Base-by-base conservation (phyloP, 2,329 filamentous ascomycete genomes). In the Coniochaeta ligniaria region DNA sequence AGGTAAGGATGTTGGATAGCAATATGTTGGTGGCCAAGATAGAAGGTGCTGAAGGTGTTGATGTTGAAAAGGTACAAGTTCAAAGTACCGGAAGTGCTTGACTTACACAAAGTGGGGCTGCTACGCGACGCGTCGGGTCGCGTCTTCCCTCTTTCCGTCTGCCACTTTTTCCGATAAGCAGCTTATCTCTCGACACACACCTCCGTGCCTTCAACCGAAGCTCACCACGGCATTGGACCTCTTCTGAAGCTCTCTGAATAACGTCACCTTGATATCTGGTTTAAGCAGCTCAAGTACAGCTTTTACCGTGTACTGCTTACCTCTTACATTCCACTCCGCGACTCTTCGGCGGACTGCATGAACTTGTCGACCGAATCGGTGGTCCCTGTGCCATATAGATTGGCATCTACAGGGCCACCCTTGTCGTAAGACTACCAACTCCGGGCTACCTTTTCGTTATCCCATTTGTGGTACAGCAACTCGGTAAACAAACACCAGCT, bases 321-420 rank as follows among this genome's bases (percentile, higher is more conserved):
- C 20, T 47, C 38, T 3, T n/a, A n/a, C n/a, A n/a, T n/a, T n/a
- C n/a, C n/a, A n/a, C n/a, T n/a, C n/a, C n/a, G n/a, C n/a, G n/a
- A n/a, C n/a, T n/a, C n/a, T n/a, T n/a, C n/a, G n/a, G 68, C 43
- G 8, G 68, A 38, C 60, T 57, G 54, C 66, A 64, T 62, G 61
- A 64, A 54, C 43, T 36, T 56, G 45, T 63, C 66, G 61, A 58
- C 61, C 62, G 14, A 66, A 59, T 58, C 64, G 65, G 67, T 60
- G 62, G 59, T 60, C 62, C 63, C 60, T 66, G 66, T 67, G 64
- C 61, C 63, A 64, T 62, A 69, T 62, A 63, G 64, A 71, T 69
- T 71, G 69, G 68, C 65, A 66, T 61, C 59, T 63, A 66, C 67
- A 67, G 61, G 63, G 60, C 35, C 62, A 60, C 52, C 63, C 59